Percentiles rank a stretch among this genome's conserved stretches.
phyloP scores from a whole-genome alignment of 169 alveolate species.

The Condylostoma magnum region DNA sequence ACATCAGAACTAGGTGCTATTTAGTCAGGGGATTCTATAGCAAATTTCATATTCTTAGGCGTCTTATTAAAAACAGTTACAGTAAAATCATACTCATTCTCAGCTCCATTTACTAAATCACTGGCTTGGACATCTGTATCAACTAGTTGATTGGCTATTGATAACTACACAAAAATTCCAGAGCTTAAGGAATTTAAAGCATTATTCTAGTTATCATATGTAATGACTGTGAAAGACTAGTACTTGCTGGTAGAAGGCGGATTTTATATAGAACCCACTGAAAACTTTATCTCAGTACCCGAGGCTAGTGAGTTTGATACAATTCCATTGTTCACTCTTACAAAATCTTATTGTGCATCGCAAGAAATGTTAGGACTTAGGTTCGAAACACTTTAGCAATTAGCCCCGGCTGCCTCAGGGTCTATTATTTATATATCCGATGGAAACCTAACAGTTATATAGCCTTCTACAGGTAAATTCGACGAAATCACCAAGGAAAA shows the following conservation, averaged over 20 bases:
- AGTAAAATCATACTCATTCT: background rate
- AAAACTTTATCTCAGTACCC: background rate
- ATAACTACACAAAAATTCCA: background rate
- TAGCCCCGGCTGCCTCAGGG: background rate
- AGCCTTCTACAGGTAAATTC: background rate
- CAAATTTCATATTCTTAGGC: background rate
- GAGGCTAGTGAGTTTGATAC: too few species aligned
- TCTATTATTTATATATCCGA: background rate
- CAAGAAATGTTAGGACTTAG: too few species aligned
- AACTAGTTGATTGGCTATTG: background rate
- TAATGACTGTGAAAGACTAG: constrained; percentile 2
- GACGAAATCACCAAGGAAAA: constrained; percentile 3
- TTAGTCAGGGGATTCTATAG: background rate
- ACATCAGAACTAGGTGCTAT: background rate
- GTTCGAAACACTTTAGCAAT: too few species aligned
- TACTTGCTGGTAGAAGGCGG: background rate
- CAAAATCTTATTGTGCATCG: background rate
- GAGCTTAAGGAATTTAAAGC: background rate
- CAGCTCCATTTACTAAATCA: background rate
- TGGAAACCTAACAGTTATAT: background rate
- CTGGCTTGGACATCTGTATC: background rate
- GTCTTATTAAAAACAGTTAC: background rate
- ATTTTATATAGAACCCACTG: background rate
- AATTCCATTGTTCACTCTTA: background rate
- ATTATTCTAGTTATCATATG: background rate